Evolutionary conservation across 768 basidiomycete genomes (phyloP).

Genomic region (Mycena vitilis): DNA sequence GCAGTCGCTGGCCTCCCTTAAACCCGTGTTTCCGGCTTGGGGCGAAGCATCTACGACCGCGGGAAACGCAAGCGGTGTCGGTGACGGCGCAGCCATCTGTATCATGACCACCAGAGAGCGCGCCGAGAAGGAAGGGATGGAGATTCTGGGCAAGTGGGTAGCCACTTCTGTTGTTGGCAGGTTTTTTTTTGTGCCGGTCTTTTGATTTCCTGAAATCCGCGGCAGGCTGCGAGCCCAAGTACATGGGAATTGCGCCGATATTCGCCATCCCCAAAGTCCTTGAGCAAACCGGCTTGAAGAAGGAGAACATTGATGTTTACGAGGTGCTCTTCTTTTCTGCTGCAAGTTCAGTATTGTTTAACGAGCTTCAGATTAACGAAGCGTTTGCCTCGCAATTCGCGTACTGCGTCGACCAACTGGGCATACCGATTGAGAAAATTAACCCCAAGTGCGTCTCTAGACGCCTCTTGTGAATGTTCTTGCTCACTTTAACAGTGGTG

Average conservation of each 20-base stretch:
- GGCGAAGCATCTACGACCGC: slow-evolving; percentile 78
- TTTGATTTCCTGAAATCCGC: slow-evolving; percentile 8
- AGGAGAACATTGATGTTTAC: slow-evolving; percentile 81
- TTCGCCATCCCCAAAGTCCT: slow-evolving; percentile 79
- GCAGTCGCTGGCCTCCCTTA: slow-evolving; percentile 81
- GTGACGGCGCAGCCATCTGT: slow-evolving; percentile 91
- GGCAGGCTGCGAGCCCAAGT: slow-evolving; percentile 77
- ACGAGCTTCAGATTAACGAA: slow-evolving; percentile 75
- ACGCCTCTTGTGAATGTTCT: background rate
- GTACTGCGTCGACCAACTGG: slow-evolving; percentile 88
- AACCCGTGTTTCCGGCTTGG: slow-evolving; percentile 90
- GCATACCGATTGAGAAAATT: slow-evolving; percentile 81
- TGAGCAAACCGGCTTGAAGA: slow-evolving; percentile 67
- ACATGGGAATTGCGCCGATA: slow-evolving; percentile 84
- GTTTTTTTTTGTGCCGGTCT: slow-evolving; percentile 35
- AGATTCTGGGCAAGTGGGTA: slow-evolving; percentile 87
- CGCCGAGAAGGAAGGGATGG: slow-evolving; percentile 81
- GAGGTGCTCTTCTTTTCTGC: slow-evolving; percentile 59
- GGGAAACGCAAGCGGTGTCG: slow-evolving; percentile 89
- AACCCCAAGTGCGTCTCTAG: slow-evolving; percentile 78
- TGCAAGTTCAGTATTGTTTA: background rate
- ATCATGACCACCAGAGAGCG: slow-evolving; percentile 84
- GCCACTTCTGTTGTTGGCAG: slow-evolving; percentile 80
- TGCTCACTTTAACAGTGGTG: slow-evolving; percentile 66
- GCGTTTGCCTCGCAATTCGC: slow-evolving; percentile 95